Base-by-base conservation (phyloP, 2,329 filamentous ascomycete species). In the Ceratocystiopsis minuta region DNA sequence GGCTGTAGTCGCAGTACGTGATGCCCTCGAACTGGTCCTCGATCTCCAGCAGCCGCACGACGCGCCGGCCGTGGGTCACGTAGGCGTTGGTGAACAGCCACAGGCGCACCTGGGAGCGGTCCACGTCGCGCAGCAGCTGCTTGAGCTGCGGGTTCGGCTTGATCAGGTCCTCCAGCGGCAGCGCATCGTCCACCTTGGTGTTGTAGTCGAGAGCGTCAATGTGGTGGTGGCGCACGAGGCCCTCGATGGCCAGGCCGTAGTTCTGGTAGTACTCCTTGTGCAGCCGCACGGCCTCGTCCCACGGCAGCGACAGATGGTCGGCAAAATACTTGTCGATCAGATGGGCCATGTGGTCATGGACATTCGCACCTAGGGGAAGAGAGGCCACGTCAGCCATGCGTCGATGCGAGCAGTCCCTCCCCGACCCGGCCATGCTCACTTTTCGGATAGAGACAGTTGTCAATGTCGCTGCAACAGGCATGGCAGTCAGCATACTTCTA, bases 81-180 rank as follows among this genome's bases (percentile, higher is more conserved):
- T 98, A 95, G 17, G 92, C 90, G 55, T 98, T 98, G 2, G 92
- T 98, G 53, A 98, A 80, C 2, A 98, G 74, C 90, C 92, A 98
- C 28, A 86, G 65, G 48, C 76, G 85, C 48, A 95, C 82, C 57
- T 92, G 92, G 53, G 65, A 72, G 45, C 60, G 78, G 60, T 98
- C 87, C 42, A 98, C 77, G 49, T 87, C 81, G 57, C 80, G 67
- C 6, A 98, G 74, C 37, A 98, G 60, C 53, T 71, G 66, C 39
- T 84, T 78, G 36, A 96, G 66, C 53, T 77, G 67, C 0, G 77
- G 70, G 52, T 92, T 75, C 0, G 85, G 83, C 54, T 78, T 78
- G 55, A 98, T 80, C 54, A 96, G 74, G 16, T 72, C 67, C 54
- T 95, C 84, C 4, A 98, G 70, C 0, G 90, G 87, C 17, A 98